A percentile compares a stretch with the other conserved stretches of the same genome.
phyloP scores from a whole-genome alignment of 2,329 filamentous ascomycete species.

The Mycosphaerelloides madeirae region DNA sequence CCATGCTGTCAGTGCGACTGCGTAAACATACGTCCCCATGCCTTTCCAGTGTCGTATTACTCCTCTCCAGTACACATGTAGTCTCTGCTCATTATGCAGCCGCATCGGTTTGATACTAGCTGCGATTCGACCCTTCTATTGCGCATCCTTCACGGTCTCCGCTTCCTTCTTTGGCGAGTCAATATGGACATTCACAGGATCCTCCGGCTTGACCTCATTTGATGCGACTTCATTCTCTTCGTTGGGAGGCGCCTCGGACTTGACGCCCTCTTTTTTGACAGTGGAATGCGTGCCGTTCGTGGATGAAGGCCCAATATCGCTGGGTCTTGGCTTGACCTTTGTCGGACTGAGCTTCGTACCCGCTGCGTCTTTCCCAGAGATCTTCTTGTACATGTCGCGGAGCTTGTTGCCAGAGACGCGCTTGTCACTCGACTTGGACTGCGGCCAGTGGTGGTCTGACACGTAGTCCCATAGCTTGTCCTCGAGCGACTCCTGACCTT shows the following conservation, averaged over 20 bases:
- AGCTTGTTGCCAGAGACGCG: slow-evolving; percentile 34
- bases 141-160: slow-evolving; percentile 1
- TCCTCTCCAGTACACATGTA: no score
- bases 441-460: slow-evolving; percentile 34
- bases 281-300: slow-evolving; percentile 11
- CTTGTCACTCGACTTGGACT: slow-evolving; percentile 31
- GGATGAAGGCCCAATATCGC: slow-evolving; percentile 3
- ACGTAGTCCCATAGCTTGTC: slow-evolving; percentile 35
- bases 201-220: slow-evolving; percentile 44
- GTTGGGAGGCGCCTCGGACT: neutral
- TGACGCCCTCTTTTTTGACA: neutral
- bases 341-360: slow-evolving; percentile 17
- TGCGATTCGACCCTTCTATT: neutral
- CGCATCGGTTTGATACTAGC: no score
- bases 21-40: no score
- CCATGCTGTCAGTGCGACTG: no score
- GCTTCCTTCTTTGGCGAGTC: slow-evolving; percentile 41
- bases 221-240: neutral
- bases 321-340: slow-evolving; percentile 12
- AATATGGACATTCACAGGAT: slow-evolving; percentile 69
- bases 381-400: slow-evolving; percentile 35
- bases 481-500: slow-evolving; percentile 22
- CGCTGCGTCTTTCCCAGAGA: slow-evolving; percentile 26
- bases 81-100: no score
- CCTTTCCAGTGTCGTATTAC: no score